phyloP scores from a whole-genome alignment of 441 rosid genomes.

The Viola pubescens region DNA sequence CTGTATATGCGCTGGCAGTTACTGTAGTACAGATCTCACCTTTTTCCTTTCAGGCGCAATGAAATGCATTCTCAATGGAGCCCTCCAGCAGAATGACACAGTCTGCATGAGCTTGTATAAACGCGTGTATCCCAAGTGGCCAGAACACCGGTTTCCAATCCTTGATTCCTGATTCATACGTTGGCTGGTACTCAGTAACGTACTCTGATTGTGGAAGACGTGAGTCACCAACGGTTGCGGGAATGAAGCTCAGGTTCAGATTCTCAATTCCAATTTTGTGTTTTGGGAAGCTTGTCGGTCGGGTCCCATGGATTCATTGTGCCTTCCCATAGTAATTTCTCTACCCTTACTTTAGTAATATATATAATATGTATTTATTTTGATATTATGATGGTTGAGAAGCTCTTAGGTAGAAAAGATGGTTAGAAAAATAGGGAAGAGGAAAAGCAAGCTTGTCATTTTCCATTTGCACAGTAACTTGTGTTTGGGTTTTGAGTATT shows the following conservation, averaged over 20 bases:
- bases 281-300: slow-evolving; percentile 15
- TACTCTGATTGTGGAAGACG: slow-evolving; percentile 9
- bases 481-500: neutral
- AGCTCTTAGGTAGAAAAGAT: neutral
- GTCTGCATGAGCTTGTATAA: slow-evolving; percentile 85
- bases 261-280: slow-evolving; percentile 25
- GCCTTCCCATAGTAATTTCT: neutral
- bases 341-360: neutral
- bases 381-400: neutral
- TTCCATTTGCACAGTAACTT: neutral
- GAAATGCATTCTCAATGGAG: slow-evolving; percentile 81
- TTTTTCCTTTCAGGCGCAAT: slow-evolving; percentile 57
- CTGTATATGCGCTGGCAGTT: too few species aligned
- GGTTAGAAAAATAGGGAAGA: neutral
- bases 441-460: neutral
- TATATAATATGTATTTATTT: neutral
- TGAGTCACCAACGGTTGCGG: slow-evolving; percentile 25
- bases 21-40: too few species aligned
- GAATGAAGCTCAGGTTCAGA: slow-evolving; percentile 89
- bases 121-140: slow-evolving; percentile 93
- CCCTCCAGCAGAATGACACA: slow-evolving; percentile 79
- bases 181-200: neutral
- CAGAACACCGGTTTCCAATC: slow-evolving; percentile 54
- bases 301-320: slow-evolving; percentile 11
- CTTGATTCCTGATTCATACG: slow-evolving; percentile 35